phyloP scores from a whole-genome alignment of 1,139 yeast species.

The Blastobotrys elegans region DNA sequence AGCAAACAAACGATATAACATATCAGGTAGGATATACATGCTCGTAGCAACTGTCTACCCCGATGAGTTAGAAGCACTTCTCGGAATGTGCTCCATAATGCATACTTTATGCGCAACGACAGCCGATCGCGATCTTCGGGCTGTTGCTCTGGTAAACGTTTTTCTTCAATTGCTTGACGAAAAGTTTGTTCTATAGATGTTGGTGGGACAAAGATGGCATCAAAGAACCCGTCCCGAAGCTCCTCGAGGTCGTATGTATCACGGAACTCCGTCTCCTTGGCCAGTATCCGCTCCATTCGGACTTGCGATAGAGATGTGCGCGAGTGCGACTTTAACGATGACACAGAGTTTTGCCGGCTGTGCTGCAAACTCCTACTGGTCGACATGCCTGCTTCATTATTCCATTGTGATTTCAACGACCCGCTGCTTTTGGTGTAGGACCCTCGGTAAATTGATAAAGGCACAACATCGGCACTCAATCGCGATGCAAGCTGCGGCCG shows the following conservation, averaged over 20 bases:
- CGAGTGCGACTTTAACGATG: not conserved
- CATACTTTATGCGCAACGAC: conserved; percentile 3
- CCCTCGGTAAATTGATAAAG: conserved; percentile 6
- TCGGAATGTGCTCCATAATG: not conserved
- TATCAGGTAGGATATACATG: conserved; percentile 39
- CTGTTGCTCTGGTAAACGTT: conserved; percentile 11
- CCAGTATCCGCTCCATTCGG: conserved; percentile 9
- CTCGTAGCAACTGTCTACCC: conserved; percentile 28
- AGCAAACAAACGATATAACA: conserved; percentile 40
- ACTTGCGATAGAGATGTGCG: conserved; percentile 5
- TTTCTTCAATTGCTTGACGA: conserved; percentile 3
- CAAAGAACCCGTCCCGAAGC: conserved; percentile 45
- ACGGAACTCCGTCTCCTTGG: conserved; percentile 3
- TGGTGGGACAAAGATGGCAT: conserved; percentile 41
- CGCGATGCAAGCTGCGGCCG: conserved; percentile 5
- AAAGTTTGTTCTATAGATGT: conserved; percentile 19
- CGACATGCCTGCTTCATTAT: not conserved
- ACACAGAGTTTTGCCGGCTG: not conserved
- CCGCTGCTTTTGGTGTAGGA: conserved; percentile 4
- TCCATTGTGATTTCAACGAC: conserved; percentile 1
- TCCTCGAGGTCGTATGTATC: conserved; percentile 38
- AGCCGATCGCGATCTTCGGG: conserved; percentile 10
- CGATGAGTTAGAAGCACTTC: conserved; percentile 5
- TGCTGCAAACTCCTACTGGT: not conserved
- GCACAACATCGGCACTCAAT: conserved; percentile 2